Percentiles rank a stretch among this genome's conserved stretches.
phyloP scores from a whole-genome alignment of 2,329 filamentous ascomycete genomes.

The Fusarium odoratissimum region DNA sequence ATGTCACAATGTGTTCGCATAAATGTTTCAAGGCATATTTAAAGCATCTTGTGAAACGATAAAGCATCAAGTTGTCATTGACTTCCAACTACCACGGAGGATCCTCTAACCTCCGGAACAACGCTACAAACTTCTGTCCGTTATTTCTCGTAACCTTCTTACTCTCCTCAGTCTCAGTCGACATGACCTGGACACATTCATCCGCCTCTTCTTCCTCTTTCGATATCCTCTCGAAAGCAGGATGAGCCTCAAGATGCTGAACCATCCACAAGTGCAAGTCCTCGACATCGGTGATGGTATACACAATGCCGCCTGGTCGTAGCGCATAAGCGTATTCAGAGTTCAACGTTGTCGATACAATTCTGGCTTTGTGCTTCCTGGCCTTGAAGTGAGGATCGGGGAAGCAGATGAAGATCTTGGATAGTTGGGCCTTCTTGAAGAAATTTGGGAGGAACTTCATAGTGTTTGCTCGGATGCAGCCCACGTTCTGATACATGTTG shows the following conservation, averaged over 20 bases:
- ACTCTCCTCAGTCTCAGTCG: constrained; percentile 90
- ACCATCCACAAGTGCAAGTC: constrained; percentile 96
- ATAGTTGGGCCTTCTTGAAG: constrained; percentile 83
- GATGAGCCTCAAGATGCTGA: constrained; percentile 81
- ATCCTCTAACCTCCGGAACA: constrained; percentile 84
- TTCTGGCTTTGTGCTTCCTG: constrained; percentile 95
- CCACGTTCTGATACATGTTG: constrained; percentile 82
- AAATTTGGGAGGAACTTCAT: constrained; percentile 99
- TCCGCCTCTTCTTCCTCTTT: constrained; percentile 76
- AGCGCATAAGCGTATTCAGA: constrained; percentile 94
- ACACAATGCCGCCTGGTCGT: constrained; percentile 84
- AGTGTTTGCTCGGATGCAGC: constrained; percentile 89
- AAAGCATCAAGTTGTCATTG: background rate
- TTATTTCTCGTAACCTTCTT: constrained; percentile 95
- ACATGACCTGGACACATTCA: constrained; percentile 79
- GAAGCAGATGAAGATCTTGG: constrained; percentile 97
- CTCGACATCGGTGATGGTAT: constrained; percentile 97
- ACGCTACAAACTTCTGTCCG: constrained; percentile 89
- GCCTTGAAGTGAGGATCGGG: constrained; percentile 98
- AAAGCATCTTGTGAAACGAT: background rate
- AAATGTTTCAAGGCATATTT: background rate
- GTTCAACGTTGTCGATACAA: constrained; percentile 87
- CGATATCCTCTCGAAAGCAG: constrained; percentile 80
- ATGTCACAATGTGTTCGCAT: background rate
- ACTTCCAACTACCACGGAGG: constrained; percentile 74